Evolutionary conservation across 2,329 filamentous ascomycete genomes (phyloP).

Genomic region (Alternaria sp.): DNA sequence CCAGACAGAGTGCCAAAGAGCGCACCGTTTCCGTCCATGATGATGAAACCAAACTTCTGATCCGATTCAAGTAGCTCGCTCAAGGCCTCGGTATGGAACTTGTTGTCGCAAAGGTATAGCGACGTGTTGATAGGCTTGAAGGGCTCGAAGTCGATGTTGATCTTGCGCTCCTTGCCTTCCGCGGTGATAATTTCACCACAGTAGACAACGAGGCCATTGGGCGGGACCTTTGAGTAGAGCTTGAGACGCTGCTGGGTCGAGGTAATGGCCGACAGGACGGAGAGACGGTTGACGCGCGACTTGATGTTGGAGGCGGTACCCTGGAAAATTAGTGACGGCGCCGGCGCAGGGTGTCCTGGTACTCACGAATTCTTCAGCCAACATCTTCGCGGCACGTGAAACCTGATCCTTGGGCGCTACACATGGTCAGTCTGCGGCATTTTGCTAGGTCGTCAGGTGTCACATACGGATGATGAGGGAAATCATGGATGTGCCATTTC

Average conservation of each 20-base stretch:
- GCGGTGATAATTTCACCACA: conserved; percentile 99
- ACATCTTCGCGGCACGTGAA: conserved; percentile 96
- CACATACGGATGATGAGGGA: conserved; percentile 94
- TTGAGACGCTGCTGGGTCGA: conserved; percentile 99
- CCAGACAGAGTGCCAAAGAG: conserved; percentile 96
- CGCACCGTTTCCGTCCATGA: conserved; percentile 99
- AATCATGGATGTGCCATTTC: conserved; percentile 99
- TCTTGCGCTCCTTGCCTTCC: conserved; percentile 98
- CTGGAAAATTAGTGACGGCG: conserved; percentile 53
- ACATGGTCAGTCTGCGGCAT: conserved; percentile 30
- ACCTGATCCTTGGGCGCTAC: conserved; percentile 97
- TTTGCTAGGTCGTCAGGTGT: background rate
- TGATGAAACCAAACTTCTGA: conserved; percentile 99
- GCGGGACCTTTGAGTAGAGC: conserved; percentile 98
- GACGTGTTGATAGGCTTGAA: conserved; percentile 99
- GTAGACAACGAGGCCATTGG: conserved; percentile 97
- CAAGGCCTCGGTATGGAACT: conserved; percentile 97
- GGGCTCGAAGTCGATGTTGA: conserved; percentile 99
- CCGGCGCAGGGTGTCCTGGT: background rate
- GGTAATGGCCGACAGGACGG: conserved; percentile 96
- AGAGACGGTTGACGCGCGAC: conserved; percentile 97
- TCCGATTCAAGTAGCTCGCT: conserved; percentile 98
- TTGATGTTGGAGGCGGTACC: conserved; percentile 99
- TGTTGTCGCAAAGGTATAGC: conserved; percentile 99
- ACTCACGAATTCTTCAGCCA: conserved; percentile 99